These are phyloP conservation scores for Entophlyctis luteolus DNA, from an alignment of 192 early-diverging fungal genomes.

Conservation along the genomic window DNA sequence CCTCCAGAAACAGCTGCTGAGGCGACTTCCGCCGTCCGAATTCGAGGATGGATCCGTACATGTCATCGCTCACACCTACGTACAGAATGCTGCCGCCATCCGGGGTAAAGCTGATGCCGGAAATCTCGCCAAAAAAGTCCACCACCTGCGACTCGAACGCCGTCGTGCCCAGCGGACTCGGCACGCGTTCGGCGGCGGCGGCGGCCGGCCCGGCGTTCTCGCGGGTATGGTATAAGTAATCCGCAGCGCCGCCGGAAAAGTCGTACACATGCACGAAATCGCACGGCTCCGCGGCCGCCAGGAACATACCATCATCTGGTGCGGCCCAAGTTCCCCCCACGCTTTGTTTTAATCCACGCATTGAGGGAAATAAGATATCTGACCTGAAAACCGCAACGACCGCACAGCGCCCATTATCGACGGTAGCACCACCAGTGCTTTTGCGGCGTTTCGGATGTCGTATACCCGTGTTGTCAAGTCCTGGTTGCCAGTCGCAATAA, in stretches of 20 bases:
- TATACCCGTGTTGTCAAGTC: conserved; percentile 55
- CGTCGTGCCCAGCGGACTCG: conserved; percentile 6
- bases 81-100: conserved; percentile 48
- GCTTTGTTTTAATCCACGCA: neutral
- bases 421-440: conserved; percentile 48
- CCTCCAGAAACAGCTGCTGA: neutral
- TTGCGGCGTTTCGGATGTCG: conserved; percentile 54
- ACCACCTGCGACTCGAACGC: conserved; percentile 49
- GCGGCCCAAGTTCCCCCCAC: no score
- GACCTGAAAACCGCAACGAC: conserved; percentile 52
- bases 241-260: neutral
- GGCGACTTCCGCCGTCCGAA: conserved; percentile 2
- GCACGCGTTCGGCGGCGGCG: neutral
- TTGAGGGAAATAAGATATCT: neutral
- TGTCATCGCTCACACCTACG: conserved; percentile 40
- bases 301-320: conserved; percentile 44
- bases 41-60: conserved; percentile 29
- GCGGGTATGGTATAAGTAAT: neutral
- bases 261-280: conserved; percentile 65
- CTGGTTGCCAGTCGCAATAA: conserved; percentile 66
- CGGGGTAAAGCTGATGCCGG: conserved; percentile 57
- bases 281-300: conserved; percentile 58
- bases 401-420: conserved; percentile 55
- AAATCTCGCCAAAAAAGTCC: conserved; percentile 71
- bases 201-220: neutral